These are phyloP conservation scores for Peziza echinospora DNA, from an alignment of 495 filamentous ascomycete genomes.

Conservation along the genomic window DNA sequence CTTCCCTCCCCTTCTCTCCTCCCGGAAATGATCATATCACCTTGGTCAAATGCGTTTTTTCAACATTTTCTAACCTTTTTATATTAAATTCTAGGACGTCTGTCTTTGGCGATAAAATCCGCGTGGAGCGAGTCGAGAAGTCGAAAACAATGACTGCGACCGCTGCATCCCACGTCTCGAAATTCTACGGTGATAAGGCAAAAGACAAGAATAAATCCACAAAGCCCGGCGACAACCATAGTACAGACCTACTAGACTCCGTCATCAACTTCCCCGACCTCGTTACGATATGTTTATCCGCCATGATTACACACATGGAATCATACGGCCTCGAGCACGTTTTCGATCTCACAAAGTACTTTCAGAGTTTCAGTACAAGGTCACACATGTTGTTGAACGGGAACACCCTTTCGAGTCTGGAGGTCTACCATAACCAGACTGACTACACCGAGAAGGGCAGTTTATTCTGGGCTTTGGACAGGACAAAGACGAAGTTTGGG, in stretches of 20 bases:
- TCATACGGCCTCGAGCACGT: conserved; percentile 93
- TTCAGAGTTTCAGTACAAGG: conserved; percentile 83
- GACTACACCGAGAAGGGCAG: conserved; percentile 72
- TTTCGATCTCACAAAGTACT: conserved; percentile 91
- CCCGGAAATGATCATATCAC: too few species aligned
- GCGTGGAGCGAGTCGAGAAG: conserved; percentile 45
- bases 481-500: conserved; percentile 77
- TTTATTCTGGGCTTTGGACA: conserved; percentile 86
- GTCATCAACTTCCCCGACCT: conserved; percentile 67
- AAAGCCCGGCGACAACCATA: conserved; percentile 5
- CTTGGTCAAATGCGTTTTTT: too few species aligned
- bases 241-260: conserved; percentile 45
- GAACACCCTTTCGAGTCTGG: conserved; percentile 80
- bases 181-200: conserved; percentile 57
- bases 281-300: conserved; percentile 78
- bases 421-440: conserved; percentile 90
- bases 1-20: too few species aligned
- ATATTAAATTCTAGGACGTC: conserved; percentile 35
- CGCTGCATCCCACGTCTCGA: conserved; percentile 70
- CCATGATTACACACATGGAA: conserved; percentile 86
- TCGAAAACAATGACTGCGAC: conserved; percentile 66
- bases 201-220: too few species aligned
- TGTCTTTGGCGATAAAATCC: conserved; percentile 75
- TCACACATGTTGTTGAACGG: conserved; percentile 94
- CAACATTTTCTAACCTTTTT: neutral